These are phyloP conservation scores for Pseudopyricularia cyperi DNA, from an alignment of 2,329 filamentous ascomycete species.

Conservation along the genomic window DNA sequence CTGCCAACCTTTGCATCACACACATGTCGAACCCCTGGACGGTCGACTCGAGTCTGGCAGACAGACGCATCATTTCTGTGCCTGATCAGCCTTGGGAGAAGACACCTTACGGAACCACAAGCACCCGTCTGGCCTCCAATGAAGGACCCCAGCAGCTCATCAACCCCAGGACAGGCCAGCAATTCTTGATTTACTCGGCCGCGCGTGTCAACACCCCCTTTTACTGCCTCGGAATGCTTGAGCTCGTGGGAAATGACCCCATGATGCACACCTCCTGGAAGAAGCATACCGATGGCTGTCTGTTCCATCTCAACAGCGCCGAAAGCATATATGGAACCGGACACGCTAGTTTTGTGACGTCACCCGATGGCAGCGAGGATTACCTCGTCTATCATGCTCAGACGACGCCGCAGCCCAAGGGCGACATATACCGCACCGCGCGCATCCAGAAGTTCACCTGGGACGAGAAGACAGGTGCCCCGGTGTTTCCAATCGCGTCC, in stretches of 20 bases:
- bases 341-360: constrained; percentile 20
- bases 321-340: constrained; percentile 19
- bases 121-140: constrained; percentile 19
- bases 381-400: constrained; percentile 22
- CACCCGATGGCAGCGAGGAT: constrained; percentile 17
- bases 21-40: constrained; percentile 21
- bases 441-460: constrained; percentile 20
- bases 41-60: constrained; percentile 16
- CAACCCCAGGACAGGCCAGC: constrained; percentile 21
- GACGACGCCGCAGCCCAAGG: constrained; percentile 16
- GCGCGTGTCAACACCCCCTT: constrained; percentile 23
- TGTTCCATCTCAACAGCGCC: constrained; percentile 21
- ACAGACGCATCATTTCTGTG: constrained; percentile 19
- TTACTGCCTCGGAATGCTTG: constrained; percentile 22
- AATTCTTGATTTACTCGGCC: constrained; percentile 21
- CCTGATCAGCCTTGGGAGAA: constrained; percentile 22
- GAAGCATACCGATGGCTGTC: constrained; percentile 19
- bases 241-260: constrained; percentile 20
- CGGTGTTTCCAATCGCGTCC: constrained; percentile 17
- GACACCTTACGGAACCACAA: constrained; percentile 18
- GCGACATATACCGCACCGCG: constrained; percentile 17
- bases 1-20: constrained; percentile 21
- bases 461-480: constrained; percentile 18
- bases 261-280: constrained; percentile 22
- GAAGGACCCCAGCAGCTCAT: constrained; percentile 21